These are phyloP conservation scores for Cystofilobasidium capitatum DNA, from an alignment of 768 basidiomycete species.

Conservation along the genomic window DNA sequence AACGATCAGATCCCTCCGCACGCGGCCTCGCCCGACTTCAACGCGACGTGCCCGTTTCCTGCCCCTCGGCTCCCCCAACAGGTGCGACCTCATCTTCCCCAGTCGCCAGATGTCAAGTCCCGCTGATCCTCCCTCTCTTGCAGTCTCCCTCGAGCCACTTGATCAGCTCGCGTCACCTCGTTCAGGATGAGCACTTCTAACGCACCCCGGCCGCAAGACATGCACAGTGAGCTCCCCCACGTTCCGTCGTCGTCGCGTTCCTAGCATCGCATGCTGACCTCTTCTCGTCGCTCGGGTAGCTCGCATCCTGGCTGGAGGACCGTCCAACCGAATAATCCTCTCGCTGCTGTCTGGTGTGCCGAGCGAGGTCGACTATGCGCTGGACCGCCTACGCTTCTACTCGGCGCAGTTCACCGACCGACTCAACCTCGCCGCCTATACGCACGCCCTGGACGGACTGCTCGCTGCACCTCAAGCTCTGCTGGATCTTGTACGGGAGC, in stretches of 20 bases:
- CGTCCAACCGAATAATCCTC: slow-evolving; percentile 82
- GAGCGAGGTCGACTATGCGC: slow-evolving; percentile 76
- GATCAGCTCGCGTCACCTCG: too few relatives aligned
- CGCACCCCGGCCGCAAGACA: too few relatives aligned
- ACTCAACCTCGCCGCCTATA: slow-evolving; percentile 60
- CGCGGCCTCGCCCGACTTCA: too few relatives aligned
- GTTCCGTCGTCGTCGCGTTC: background rate
- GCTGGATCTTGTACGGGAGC: slow-evolving; percentile 27
- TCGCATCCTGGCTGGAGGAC: slow-evolving; percentile 35
- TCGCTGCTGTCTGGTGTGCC: slow-evolving; percentile 74
- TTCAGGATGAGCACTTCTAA: too few relatives aligned
- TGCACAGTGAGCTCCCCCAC: too few relatives aligned
- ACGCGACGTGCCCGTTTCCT: too few relatives aligned
- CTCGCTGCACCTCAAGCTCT: slow-evolving; percentile 61
- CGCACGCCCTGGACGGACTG: slow-evolving; percentile 70
- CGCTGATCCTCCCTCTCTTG: too few relatives aligned
- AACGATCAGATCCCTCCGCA: too few relatives aligned
- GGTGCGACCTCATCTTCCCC: too few relatives aligned
- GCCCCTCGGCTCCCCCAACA: too few relatives aligned
- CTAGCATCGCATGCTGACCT: background rate
- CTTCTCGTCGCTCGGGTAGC: background rate
- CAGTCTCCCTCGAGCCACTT: too few relatives aligned
- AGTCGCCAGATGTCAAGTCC: too few relatives aligned
- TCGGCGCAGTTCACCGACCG: slow-evolving; percentile 57
- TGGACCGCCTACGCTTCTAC: slow-evolving; percentile 74